Evolutionary conservation across 1,284 basidiomycete species (phyloP).

Genomic region (Laetiporus sulphureus): DNA sequence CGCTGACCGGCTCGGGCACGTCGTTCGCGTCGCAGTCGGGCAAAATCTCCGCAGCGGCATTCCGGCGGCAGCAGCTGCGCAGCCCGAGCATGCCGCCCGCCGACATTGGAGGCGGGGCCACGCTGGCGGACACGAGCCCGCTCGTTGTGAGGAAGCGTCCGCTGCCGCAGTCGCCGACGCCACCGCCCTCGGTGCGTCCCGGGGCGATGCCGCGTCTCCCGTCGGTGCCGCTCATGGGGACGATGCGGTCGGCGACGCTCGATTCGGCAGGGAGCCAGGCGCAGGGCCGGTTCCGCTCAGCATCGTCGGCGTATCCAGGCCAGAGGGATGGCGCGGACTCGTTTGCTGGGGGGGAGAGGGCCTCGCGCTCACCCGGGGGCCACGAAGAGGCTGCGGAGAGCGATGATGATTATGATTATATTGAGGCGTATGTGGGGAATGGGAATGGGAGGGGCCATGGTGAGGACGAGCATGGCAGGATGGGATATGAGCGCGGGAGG

Average conservation of each 20-base stretch:
- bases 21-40: constrained; percentile 23
- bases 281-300: constrained; percentile 12
- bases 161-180: constrained; percentile 34
- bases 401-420: constrained; percentile 51
- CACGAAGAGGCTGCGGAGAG: constrained; percentile 19
- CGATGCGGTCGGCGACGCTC: no score
- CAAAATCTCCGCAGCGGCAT: constrained; percentile 72
- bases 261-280: no score
- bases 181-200: constrained; percentile 16
- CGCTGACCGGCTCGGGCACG: constrained; percentile 16
- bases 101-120: constrained; percentile 5
- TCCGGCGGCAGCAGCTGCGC: constrained; percentile 48
- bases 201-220: constrained; percentile 12
- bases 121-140: constrained; percentile 37
- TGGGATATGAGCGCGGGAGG: background rate
- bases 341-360: constrained; percentile 4
- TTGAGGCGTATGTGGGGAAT: constrained; percentile 37
- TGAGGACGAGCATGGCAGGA: background rate
- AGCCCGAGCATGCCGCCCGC: constrained; percentile 20
- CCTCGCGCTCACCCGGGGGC: constrained; percentile 9
- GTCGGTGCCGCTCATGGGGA: constrained; percentile 13
- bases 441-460: background rate
- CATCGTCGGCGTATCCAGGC: constrained; percentile 2
- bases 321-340: background rate
- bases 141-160: constrained; percentile 43